Base-by-base conservation (phyloP, 257 asterid genomes). In the Plantago major region DNA sequence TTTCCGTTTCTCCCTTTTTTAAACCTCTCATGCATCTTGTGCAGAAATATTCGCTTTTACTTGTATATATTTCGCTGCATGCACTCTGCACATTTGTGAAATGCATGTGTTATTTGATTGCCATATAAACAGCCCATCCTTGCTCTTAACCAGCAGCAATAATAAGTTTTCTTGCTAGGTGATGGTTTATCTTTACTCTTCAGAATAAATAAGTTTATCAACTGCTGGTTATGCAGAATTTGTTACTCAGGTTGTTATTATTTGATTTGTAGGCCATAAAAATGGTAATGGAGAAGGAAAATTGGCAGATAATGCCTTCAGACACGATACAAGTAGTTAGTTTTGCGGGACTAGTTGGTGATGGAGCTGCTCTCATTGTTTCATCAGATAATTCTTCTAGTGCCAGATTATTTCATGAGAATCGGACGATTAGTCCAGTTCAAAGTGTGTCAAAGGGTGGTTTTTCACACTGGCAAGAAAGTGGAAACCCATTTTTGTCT, bases 281-380 rank as follows among this genome's bases (percentile, higher is more conserved):
- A 85, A 82, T 93, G 97, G 99, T 89, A 66, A 68, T 87, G 85
- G 99, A 93, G 77, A 89, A 77, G 90, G 99, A 93, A 82, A 84
- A 43, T 81, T 93, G 99, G 99, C 86, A 82, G 75, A 73, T 81
- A 73, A 69, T 93, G 83, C 97, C 99, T 5, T 82, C 88, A 11
- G 95, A 93, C 54, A 85, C 96, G 58, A 74, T 85, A 77, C 85
- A 85, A 79, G 96, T 81, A 63, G 80, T 90, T 75, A 89, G 93
- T 81, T 93, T 93, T 56, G 84, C 99, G 2, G 97, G 97, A 60
- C 82, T 93, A 74, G 78, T 93, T 52, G 99, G 99, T 67, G 99
- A 93, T 81, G 99, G 99, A 68, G 99, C 97, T 63, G 95, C 99
- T 63, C 82, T 93, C 69, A 84, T 89, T 67, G 86, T 71, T 71